phyloP scores from a whole-genome alignment of 768 basidiomycete genomes.

The Cyathus striatus region DNA sequence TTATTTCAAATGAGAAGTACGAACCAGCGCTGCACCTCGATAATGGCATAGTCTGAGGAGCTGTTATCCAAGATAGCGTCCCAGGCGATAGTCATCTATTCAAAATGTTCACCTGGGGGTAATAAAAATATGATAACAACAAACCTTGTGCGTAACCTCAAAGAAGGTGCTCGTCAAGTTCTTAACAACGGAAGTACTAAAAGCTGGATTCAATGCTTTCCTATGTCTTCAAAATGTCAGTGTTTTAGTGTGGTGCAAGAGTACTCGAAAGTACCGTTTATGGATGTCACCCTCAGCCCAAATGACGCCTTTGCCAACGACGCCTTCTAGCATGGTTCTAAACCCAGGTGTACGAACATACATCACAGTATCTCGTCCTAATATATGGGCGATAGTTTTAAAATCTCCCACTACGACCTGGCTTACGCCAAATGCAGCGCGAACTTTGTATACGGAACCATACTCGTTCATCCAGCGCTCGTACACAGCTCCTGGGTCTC shows the following conservation, averaged over 20 bases:
- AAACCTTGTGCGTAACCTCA: conserved; percentile 8
- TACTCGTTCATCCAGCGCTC: conserved; percentile 19
- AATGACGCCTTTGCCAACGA: conserved; percentile 32
- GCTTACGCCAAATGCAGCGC: conserved; percentile 11
- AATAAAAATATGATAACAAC: background rate
- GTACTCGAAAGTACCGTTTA: conserved; percentile 22
- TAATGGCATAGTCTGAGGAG: too few species aligned
- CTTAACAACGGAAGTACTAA: conserved; percentile 5
- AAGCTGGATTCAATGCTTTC: conserved; percentile 9
- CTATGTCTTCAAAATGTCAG: conserved; percentile 7
- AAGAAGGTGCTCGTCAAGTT: conserved; percentile 6
- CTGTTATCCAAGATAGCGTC: too few species aligned
- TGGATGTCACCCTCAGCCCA: conserved; percentile 38
- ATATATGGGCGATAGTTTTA: conserved; percentile 17
- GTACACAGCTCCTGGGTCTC: conserved; percentile 12
- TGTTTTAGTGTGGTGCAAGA: background rate
- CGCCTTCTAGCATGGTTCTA: conserved; percentile 15
- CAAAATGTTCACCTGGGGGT: conserved; percentile 10
- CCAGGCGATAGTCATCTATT: conserved; percentile 21
- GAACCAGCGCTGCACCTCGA: conserved; percentile 46
- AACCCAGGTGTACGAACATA: conserved; percentile 17
- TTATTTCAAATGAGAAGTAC: conserved; percentile 16
- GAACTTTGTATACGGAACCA: conserved; percentile 16
- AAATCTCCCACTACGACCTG: conserved; percentile 19
- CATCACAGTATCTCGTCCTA: conserved; percentile 18